Evolutionary conservation across 345 rosid species (phyloP).

Genomic region (Sapria himalayana): DNA sequence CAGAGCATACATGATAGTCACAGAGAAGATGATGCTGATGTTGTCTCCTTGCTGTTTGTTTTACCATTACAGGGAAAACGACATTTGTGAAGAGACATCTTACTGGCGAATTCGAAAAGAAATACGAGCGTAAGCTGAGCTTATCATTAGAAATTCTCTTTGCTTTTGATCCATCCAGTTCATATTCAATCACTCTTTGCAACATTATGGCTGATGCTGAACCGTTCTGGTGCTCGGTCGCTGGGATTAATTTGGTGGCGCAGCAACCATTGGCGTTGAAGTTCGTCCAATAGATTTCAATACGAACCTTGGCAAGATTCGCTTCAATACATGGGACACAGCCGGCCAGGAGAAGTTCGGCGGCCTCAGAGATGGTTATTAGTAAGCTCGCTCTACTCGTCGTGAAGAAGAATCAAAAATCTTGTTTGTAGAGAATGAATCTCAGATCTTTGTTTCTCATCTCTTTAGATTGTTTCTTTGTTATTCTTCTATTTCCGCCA

Average conservation of each 20-base stretch:
- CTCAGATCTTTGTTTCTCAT: neutral
- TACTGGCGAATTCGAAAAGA: conserved; percentile 94
- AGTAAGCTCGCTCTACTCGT: no score
- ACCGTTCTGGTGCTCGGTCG: no score
- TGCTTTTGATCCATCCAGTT: neutral
- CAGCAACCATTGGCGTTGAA: conserved; percentile 93
- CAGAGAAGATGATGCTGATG: neutral
- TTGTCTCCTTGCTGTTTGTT: neutral
- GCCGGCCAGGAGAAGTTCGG: conserved; percentile 96
- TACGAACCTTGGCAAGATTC: conserved; percentile 75
- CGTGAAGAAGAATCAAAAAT: no score
- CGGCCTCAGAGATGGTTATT: conserved; percentile 90
- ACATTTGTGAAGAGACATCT: conserved; percentile 84
- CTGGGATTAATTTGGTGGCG: neutral
- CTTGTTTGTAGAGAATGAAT: no score
- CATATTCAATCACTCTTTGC: neutral
- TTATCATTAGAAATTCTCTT: no score
- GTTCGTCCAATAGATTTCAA: conserved; percentile 90
- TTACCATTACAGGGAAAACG: conserved; percentile 44
- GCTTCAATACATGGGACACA: conserved; percentile 96
- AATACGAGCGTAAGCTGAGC: conserved; percentile 57
- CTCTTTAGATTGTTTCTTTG: neutral
- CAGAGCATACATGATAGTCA: neutral
- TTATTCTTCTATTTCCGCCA: no score
- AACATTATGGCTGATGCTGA: no score